Evolutionary conservation across 768 basidiomycete genomes (phyloP), one percentile per base, ranked within the genome.

Genomic region (Thelephora ganbajun): DNA sequence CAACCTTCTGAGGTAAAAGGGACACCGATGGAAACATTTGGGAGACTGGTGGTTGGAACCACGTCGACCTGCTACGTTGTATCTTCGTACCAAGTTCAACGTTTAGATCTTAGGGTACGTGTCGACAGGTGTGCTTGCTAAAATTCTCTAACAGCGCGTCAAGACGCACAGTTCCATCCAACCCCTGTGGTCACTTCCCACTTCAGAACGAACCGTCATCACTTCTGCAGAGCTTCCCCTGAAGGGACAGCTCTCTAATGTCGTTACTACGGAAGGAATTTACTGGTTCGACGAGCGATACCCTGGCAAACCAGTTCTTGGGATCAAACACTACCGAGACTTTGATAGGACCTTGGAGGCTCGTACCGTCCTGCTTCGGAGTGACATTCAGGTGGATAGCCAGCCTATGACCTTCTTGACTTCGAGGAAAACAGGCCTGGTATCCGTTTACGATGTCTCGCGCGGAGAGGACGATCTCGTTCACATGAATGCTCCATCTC

Each of bases 231-330:
- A 79, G 52, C 61, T 68, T 50, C 57, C 64, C 14, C 52, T 53
- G 5, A 56, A 61, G 5, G 69, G 75, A 49, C 57, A 71, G 41
- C 59, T 79, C 35, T 55, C 79, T 26, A 70, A 73, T 2, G 52
- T 84, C 2, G 71, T 69, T 26, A 76, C 83, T 1, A 88, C 83
- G 1, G 66, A 64, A 1, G 69, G 80, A 41, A 54, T 88, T 13
- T 52, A 80, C 12, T 89, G 86, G 85, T 58, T 88, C 23, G 86
- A 90, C 56, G 63, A 68, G 23, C 73, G 85, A 30, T 72, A 69
- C 54, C 61, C 70, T n/a, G 58, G 58, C 19, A 74, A 64, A 50
- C 81, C 84, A 5, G 56, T 88, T 3, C 53, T 89, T 7, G 74
- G 71, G 3, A 72, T 72, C 53, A 74, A 70, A 47, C 86, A 90